Conservation (phyloP, 164 flowering plant species). For the grape (Vitis vinifera) region ASM3070453v1 NC_081822.1:36477001-36477500, state of each 20-base stretch:
- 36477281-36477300: not conserved
- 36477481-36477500: constrained; percentile 93
- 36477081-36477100: no score
- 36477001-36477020: no score
- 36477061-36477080: no score
- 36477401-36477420: constrained; percentile 91
- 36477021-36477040: no score
- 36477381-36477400: constrained; percentile 96
- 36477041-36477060: no score
- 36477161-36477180: constrained; percentile 36
- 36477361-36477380: constrained; percentile 46
- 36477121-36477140: not conserved
- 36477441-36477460: constrained; percentile 94
- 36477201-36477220: constrained; percentile 81
- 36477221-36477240: constrained; percentile 48
- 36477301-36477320: not conserved
- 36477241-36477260: constrained; percentile 28
- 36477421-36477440: constrained; percentile 96
- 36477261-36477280: constrained; percentile 36
- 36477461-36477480: constrained; percentile 76
- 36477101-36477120: not conserved
- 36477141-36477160: not conserved
- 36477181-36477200: constrained; percentile 69
- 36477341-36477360: not conserved
- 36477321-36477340: not conserved